Evolutionary conservation across 139 green algal species (phyloP).

Genomic region (Trebouxia sp.): DNA sequence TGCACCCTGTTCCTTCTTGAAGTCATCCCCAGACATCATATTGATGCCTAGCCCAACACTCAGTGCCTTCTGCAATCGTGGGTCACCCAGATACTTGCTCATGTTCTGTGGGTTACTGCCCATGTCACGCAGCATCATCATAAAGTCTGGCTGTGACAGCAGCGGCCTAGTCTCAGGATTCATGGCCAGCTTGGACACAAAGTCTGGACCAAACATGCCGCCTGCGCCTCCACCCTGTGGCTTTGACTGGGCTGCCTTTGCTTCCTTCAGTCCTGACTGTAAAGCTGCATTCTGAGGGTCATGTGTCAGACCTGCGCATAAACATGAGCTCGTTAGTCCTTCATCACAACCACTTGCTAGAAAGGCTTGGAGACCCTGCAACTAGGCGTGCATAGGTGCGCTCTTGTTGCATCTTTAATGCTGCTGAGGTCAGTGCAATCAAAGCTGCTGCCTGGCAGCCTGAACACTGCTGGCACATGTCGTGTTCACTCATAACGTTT

Average conservation of each 20-base stretch:
- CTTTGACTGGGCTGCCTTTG: slow-evolving; percentile 40
- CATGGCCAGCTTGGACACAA: slow-evolving; percentile 80
- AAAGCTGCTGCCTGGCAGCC: background rate
- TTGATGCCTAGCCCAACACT: slow-evolving; percentile 55
- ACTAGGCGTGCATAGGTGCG: background rate
- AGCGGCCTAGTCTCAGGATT: slow-evolving; percentile 77
- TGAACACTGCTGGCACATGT: no score
- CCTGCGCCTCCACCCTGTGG: slow-evolving; percentile 8
- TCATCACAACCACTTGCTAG: background rate
- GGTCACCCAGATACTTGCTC: slow-evolving; percentile 67
- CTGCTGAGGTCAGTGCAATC: no score
- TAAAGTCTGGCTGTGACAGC: slow-evolving; percentile 90
- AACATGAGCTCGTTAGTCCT: no score
- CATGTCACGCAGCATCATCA: slow-evolving; percentile 80
- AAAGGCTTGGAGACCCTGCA: background rate
- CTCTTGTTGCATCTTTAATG: no score
- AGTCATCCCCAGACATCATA: slow-evolving; percentile 42
- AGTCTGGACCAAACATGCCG: slow-evolving; percentile 63
- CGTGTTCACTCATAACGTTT: no score
- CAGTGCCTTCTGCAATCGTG: slow-evolving; percentile 70
- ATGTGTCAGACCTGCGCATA: slow-evolving; percentile 74
- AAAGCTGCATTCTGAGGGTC: slow-evolving; percentile 79
- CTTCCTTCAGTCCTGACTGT: slow-evolving; percentile 64
- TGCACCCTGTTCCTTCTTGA: slow-evolving; percentile 32
- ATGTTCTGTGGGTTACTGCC: slow-evolving; percentile 75